phyloP scores from a whole-genome alignment of 2,329 filamentous ascomycete genomes.

The Sphaceloma murrayae region DNA sequence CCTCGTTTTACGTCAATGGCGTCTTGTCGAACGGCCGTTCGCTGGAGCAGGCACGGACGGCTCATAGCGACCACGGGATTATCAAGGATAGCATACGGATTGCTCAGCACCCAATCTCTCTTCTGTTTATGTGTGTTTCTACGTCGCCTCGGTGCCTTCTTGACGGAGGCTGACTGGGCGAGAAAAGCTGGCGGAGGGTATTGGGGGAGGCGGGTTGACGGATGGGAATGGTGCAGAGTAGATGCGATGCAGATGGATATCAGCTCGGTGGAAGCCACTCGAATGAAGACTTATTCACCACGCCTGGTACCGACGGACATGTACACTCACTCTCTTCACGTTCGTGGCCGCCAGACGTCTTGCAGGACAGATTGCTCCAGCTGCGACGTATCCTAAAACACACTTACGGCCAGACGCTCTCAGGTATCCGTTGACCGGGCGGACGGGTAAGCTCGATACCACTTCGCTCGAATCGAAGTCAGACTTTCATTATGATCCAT shows the following conservation, averaged over 20 bases:
- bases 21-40: constrained; percentile 6
- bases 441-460: too few relatives aligned
- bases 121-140: constrained; percentile 8
- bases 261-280: not conserved
- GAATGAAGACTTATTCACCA: constrained; percentile 11
- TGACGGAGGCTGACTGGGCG: not conserved
- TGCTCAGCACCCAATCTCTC: constrained; percentile 11
- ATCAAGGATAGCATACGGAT: constrained; percentile 3
- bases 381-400: too few relatives aligned
- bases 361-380: too few relatives aligned
- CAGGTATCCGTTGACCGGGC: too few relatives aligned
- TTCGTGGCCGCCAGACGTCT: too few relatives aligned
- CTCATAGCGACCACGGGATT: constrained; percentile 1
- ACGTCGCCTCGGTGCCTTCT: not conserved
- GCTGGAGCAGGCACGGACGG: constrained; percentile 3
- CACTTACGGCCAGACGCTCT: too few relatives aligned
- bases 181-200: constrained; percentile 8
- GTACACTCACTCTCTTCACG: constrained; percentile 6
- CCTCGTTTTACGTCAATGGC: constrained; percentile 9
- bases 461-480: too few relatives aligned
- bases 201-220: constrained; percentile 3
- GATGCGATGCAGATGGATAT: too few relatives aligned
- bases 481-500: too few relatives aligned
- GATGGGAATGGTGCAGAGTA: not conserved
- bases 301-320: too few relatives aligned